These are phyloP conservation scores for Nicotiana otophora DNA, from an alignment of 257 asterid species.

Conservation along the genomic window DNA sequence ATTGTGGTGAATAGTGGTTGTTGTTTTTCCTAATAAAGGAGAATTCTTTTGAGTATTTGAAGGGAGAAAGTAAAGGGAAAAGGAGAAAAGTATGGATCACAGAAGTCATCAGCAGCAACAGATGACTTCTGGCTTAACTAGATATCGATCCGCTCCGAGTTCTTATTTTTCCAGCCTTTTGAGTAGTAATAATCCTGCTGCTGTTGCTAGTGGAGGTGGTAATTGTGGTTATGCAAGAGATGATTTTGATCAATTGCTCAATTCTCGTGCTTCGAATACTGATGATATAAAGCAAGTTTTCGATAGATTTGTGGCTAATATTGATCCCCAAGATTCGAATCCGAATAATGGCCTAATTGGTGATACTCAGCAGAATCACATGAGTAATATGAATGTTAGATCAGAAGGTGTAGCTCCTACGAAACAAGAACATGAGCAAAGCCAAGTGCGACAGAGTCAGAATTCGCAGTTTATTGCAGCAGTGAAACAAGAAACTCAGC, in stretches of 20 bases:
- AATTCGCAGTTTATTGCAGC: conserved; percentile 16
- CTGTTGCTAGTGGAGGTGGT: conserved; percentile 1
- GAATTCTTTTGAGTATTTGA: neutral
- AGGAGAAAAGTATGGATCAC: neutral
- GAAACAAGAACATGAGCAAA: conserved; percentile 32
- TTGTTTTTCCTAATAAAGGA: neutral
- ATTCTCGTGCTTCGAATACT: conserved; percentile 43
- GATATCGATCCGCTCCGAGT: conserved; percentile 85
- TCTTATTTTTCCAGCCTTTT: conserved; percentile 51
- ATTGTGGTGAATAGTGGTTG: neutral
- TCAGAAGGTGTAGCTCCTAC: conserved; percentile 1
- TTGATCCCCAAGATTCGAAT: conserved; percentile 10
- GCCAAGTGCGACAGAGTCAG: conserved; percentile 15
- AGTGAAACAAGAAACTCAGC: conserved; percentile 10
- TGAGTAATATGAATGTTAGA: conserved; percentile 5
- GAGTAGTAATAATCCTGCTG: conserved; percentile 12
- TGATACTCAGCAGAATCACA: neutral
- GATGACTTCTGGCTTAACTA: conserved; percentile 52
- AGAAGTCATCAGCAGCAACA: conserved; percentile 28
- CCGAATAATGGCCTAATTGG: neutral
- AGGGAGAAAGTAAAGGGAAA: neutral
- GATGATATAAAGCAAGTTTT: conserved; percentile 38
- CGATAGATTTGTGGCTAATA: conserved; percentile 29
- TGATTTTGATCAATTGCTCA: conserved; percentile 58
- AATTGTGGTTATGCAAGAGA: conserved; percentile 44